Evolutionary conservation across 192 early-diverging fungal genomes (phyloP).

Genomic region (Lunasporangiospora selenospora): DNA sequence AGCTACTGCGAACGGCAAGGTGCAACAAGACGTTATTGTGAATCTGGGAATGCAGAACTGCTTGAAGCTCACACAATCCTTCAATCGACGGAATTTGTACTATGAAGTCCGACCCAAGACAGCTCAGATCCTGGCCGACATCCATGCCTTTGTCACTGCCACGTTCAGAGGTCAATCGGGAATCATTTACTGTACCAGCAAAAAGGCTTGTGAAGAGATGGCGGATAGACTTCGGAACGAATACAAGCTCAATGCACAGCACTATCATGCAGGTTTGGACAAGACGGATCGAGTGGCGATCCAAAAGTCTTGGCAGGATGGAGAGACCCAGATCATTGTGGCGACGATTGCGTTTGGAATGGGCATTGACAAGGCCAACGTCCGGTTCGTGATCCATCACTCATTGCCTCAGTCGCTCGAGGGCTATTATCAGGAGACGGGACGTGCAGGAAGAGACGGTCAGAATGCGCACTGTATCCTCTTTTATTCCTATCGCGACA

Average conservation of each 20-base stretch:
- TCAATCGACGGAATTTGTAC: conserved; percentile 88
- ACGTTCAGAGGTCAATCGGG: conserved; percentile 75
- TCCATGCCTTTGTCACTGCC: conserved; percentile 70
- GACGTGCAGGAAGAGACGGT: conserved; percentile 95
- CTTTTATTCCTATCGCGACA: conserved; percentile 83
- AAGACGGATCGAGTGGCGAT: conserved; percentile 76
- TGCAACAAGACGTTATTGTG: conserved; percentile 81
- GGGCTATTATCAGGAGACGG: conserved; percentile 97
- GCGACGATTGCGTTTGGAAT: conserved; percentile 98
- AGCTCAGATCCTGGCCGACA: conserved; percentile 69
- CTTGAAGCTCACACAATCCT: conserved; percentile 78
- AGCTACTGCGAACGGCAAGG: conserved; percentile 92
- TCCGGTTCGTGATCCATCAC: conserved; percentile 95
- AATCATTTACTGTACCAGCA: conserved; percentile 92
- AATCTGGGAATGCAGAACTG: conserved; percentile 78
- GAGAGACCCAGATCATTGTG: conserved; percentile 81
- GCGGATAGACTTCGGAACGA: conserved; percentile 70
- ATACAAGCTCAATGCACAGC: conserved; percentile 65
- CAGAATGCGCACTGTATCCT: conserved; percentile 82
- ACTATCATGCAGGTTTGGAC: conserved; percentile 91
- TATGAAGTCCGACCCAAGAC: conserved; percentile 75
- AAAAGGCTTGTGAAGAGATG: conserved; percentile 81
- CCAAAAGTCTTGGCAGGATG: conserved; percentile 86
- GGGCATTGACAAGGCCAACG: conserved; percentile 97
- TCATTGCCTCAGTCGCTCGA: conserved; percentile 90